Evolutionary conservation across 495 filamentous ascomycete species (phyloP).

Genomic region (Talaromyces ruber): DNA sequence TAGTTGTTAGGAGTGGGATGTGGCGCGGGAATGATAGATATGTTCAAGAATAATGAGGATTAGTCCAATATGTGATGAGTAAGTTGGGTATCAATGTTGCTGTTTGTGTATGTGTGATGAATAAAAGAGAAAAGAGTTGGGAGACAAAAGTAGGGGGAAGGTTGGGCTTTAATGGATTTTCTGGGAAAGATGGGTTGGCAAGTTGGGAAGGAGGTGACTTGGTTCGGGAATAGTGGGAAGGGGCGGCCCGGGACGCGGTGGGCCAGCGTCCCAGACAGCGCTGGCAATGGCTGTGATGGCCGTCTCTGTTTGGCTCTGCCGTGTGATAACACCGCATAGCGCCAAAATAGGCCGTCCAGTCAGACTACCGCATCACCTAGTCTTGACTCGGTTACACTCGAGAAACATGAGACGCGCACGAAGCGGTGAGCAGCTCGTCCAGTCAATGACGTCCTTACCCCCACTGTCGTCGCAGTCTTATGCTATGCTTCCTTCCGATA

Average conservation of each 20-base stretch:
- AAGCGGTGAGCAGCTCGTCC: conserved; percentile 2
- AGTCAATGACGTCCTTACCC: background rate
- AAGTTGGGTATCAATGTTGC: conserved; percentile 2
- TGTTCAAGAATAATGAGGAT: background rate
- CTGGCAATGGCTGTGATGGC: background rate
- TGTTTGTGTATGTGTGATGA: background rate
- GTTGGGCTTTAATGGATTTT: conserved; percentile 5
- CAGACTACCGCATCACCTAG: background rate
- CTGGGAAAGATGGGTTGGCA: background rate
- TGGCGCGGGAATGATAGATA: background rate
- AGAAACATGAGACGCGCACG: background rate
- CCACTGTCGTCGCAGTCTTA: background rate
- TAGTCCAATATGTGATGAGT: background rate
- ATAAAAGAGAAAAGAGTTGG: background rate
- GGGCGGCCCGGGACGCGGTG: conserved; percentile 6
- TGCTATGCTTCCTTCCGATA: background rate
- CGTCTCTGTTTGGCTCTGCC: background rate
- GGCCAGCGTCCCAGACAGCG: background rate
- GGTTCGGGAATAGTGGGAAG: background rate
- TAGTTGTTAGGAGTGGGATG: background rate
- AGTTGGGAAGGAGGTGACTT: background rate
- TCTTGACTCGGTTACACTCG: background rate
- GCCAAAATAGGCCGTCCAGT: background rate
- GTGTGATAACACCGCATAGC: background rate
- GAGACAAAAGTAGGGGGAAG: conserved; percentile 5